Evolutionary conservation across 306 rosid species (phyloP), one percentile per base, ranked within the genome.

Genomic region (Acacia melanoxylon): DNA sequence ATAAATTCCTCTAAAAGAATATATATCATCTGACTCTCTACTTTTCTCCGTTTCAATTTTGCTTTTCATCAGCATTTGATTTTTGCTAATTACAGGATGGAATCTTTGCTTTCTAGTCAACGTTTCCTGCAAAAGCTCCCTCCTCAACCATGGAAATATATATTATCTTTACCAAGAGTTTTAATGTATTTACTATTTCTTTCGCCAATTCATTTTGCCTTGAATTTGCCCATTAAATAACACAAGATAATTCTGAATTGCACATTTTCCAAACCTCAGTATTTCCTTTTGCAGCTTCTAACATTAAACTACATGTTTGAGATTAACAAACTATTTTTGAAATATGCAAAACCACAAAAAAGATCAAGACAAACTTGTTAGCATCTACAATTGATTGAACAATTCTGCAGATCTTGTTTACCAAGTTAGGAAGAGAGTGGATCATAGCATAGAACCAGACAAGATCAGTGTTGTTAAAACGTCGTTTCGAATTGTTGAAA

Each of bases 231-330:
- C 51, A 46, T 12, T 12, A 46, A 8, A 46, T 46, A 46, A 46
- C 16, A 59, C 52, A 44, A 52, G 27, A 73, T 1, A 72, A 49
- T 17, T 51, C 13, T 2, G 78, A 77, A 77, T 31, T 69, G 19
- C 81, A 82, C 45, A 59, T 45, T 27, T 68, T 31, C 46, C 77
- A 84, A 84, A 14, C 81, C 59, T 75, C 48, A 33, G 12, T 25
- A 74, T 59, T 77, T 35, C 35, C 46, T 41, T 46, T 48, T 72
- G 9, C 41, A 4, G 78, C 44, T 48, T 69, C 14, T 68, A 70
- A 35, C 68, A 68, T 40, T 2, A 40, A 69, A 69, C 33, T 54
- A 69, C 4, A n/a, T 69, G 20, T 41, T 69, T 13, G 20, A 46
- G 54, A 69, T 42, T 22, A 10, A 20, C 49, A 68, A 68, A 68